Conservation (phyloP, 2,329 filamentous ascomycete species). For the Celoporthe dispersa region DNA sequence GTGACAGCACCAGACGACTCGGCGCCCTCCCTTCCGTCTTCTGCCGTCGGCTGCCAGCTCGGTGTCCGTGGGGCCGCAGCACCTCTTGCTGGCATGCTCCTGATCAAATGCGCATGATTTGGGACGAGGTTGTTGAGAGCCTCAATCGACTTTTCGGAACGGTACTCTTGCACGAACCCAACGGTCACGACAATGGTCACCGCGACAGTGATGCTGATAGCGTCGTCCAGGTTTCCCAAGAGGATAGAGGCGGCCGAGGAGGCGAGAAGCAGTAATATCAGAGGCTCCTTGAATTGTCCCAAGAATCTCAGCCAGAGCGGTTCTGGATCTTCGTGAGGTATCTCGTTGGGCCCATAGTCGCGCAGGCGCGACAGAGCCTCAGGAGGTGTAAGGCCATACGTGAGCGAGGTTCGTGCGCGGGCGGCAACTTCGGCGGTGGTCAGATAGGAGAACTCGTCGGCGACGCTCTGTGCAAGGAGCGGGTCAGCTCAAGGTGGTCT, state of each 20-base stretch:
- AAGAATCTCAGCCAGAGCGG: slow-evolving; percentile 93
- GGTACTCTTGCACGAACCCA: slow-evolving; percentile 95
- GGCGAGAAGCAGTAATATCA: slow-evolving; percentile 88
- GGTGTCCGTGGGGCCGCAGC: slow-evolving; percentile 42
- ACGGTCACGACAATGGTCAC: slow-evolving; percentile 97
- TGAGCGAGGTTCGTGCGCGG: slow-evolving; percentile 80
- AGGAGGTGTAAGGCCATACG: slow-evolving; percentile 76
- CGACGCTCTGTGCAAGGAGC: slow-evolving; percentile 48
- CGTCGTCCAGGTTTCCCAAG: slow-evolving; percentile 93
- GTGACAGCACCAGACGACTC: slow-evolving; percentile 60
- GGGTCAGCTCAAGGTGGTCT: slow-evolving; percentile 13
- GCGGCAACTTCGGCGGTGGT: slow-evolving; percentile 79
- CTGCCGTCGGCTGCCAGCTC: slow-evolving; percentile 52
- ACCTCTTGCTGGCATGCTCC: slow-evolving; percentile 52
- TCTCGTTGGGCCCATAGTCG: slow-evolving; percentile 88
- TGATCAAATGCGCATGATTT: slow-evolving; percentile 93
- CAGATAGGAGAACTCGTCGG: slow-evolving; percentile 68
- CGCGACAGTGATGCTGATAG: slow-evolving; percentile 91
- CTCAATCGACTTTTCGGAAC: slow-evolving; percentile 96
- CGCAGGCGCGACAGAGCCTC: slow-evolving; percentile 81
- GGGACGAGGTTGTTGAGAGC: slow-evolving; percentile 92
- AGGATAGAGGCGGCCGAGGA: slow-evolving; percentile 88
- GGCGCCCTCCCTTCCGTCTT: slow-evolving; percentile 38
- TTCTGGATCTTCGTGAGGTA: slow-evolving; percentile 91
- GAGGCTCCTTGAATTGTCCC: slow-evolving; percentile 94